Evolutionary conservation across 2,329 filamentous ascomycete genomes (phyloP).

Genomic region (Neophaeococcomyces mojaviensis): DNA sequence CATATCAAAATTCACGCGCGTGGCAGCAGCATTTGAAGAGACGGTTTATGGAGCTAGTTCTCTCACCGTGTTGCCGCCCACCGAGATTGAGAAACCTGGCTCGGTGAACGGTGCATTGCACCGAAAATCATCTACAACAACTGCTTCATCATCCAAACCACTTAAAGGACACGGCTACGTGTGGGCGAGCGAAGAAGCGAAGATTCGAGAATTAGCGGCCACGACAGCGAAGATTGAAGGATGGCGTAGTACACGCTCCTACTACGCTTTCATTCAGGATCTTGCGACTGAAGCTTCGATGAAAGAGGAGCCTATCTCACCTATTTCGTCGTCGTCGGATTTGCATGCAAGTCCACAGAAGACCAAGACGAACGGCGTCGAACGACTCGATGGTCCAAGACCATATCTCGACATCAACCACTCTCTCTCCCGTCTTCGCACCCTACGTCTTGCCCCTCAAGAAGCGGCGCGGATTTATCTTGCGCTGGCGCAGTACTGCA

Average conservation of each 20-base stretch:
- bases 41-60: conserved; percentile 88
- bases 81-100: conserved; percentile 52
- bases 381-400: conserved; percentile 52
- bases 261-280: conserved; percentile 87
- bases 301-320: conserved; percentile 33
- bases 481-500: conserved; percentile 66
- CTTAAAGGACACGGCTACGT: conserved; percentile 86
- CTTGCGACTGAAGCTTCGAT: conserved; percentile 30
- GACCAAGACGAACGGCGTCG: conserved; percentile 50
- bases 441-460: conserved; percentile 66
- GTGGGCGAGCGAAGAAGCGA: conserved; percentile 76
- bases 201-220: conserved; percentile 77
- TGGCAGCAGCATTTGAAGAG: conserved; percentile 91
- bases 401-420: conserved; percentile 79
- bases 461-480: conserved; percentile 81
- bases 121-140: not conserved
- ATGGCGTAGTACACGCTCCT: conserved; percentile 91
- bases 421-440: conserved; percentile 82
- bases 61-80: conserved; percentile 68
- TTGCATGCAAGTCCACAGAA: not conserved
- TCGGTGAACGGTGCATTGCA: conserved; percentile 32
- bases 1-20: conserved; percentile 86
- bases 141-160: conserved; percentile 12
- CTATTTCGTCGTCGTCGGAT: conserved; percentile 8
- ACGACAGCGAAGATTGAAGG: conserved; percentile 92